Percentiles rank a stretch among this genome's conserved stretches.
Evolutionary conservation across 441 rosid genomes (phyloP).

Genomic region (Hura crepitans): DNA sequence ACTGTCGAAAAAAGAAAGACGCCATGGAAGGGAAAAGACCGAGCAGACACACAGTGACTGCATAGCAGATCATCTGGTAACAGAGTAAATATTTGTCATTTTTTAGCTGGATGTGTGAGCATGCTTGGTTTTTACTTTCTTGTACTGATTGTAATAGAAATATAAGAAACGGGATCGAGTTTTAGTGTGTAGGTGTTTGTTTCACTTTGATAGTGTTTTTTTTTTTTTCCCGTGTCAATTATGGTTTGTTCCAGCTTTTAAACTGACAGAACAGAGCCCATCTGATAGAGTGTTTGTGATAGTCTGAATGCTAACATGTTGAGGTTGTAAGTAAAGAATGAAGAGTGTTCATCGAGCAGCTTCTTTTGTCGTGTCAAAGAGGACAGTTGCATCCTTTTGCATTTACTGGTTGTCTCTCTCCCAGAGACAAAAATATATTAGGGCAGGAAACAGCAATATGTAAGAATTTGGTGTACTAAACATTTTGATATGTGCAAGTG

Average conservation of each 20-base stretch:
- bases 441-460: background rate
- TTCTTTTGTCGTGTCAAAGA: conserved; percentile 14
- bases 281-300: conserved; percentile 39
- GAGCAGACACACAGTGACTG: conserved; percentile 44
- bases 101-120: conserved; percentile 48
- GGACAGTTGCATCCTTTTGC: conserved; percentile 3
- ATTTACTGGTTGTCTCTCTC: background rate
- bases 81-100: conserved; percentile 46
- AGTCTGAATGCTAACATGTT: conserved; percentile 53
- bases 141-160: conserved; percentile 36
- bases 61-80: conserved; percentile 37
- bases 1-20: conserved; percentile 84
- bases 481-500: background rate
- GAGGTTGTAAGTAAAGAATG: conserved; percentile 51
- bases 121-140: conserved; percentile 30
- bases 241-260: conserved; percentile 40
- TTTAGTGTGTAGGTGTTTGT: conserved; percentile 37
- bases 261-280: conserved; percentile 35
- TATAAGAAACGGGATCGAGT: conserved; percentile 46
- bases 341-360: conserved; percentile 26
- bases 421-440: conserved; percentile 12
- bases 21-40: conserved; percentile 98
- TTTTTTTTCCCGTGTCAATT: too few species aligned
- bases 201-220: conserved; percentile 25
- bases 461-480: background rate